Base-by-base conservation (phyloP, 495 filamentous ascomycete species). In the Penicillium turbatum region DNA sequence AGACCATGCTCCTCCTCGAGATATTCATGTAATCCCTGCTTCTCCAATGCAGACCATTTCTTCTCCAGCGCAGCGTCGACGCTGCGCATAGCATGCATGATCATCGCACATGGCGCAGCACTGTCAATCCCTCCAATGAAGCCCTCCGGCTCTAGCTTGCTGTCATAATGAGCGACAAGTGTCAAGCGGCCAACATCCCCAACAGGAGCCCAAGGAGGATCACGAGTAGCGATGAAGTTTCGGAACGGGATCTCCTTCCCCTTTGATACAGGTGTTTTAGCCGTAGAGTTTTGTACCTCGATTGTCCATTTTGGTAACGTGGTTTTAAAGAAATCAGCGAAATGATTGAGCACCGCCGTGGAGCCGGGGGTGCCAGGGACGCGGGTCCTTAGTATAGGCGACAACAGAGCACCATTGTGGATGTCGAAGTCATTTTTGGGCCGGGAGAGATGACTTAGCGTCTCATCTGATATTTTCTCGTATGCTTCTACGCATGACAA, bases 41-140 rank as follows among this genome's bases (percentile, higher is more conserved):
- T 79, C 53, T 79, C 59, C 83, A 90, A 88, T 16, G 74, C 78
- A 26, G 80, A 79, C 88, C 93, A 95, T 72, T 90, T 92, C 69
- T 78, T 77, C 11, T 83, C 88, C 65, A 98, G 64, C 1, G 87
- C 91, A 16, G 62, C 72, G 66, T 97, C 91, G 17, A 99, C 75
- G 51, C 78, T 89, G 54, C 88, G 74, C 62, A 90, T 89, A 9
- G 84, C 83, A 66, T 93, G 88, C 82, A 98, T 79, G 40, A 98
- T 75, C 72, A 97, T 87, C 0, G 95, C 95, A 67, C 91, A 96
- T 29, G 95, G 91, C 30, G 83, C 93, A 0, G 93, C 93, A 57
- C 90, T 95, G 61, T 98, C 93, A 21, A 85, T 92, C 0, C 91
- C 93, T 6, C 93, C 93, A 46, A 98, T 90, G 67, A 98, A 98